Percentiles rank a stretch among this genome's conserved stretches.
These are phyloP conservation scores for Verticillium nonalfalfae DNA, from an alignment of 2,329 filamentous ascomycete genomes.

Conservation along the genomic window DNA sequence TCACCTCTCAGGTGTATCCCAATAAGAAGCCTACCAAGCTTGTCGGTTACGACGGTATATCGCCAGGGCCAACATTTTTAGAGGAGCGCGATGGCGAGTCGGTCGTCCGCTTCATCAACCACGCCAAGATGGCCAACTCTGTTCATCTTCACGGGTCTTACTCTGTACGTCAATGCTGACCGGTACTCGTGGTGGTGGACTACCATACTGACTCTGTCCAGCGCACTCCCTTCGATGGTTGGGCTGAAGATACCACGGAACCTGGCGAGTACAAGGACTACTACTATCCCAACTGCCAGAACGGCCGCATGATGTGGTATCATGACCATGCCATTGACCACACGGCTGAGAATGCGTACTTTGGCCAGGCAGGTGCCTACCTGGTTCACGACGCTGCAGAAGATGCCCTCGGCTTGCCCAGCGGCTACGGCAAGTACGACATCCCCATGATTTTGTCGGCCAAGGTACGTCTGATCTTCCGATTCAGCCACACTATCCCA, in stretches of 20 bases:
- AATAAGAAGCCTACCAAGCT: conserved; percentile 13
- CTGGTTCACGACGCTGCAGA: conserved; percentile 39
- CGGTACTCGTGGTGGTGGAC: background rate
- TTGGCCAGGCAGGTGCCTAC: conserved; percentile 44
- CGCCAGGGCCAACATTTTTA: conserved; percentile 40
- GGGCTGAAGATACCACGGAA: conserved; percentile 40
- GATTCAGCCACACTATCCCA: too few species aligned
- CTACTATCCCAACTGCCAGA: conserved; percentile 47
- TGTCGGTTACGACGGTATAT: conserved; percentile 40
- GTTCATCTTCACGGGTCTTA: conserved; percentile 45
- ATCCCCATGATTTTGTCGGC: conserved; percentile 38
- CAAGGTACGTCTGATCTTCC: background rate
- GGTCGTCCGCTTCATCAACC: conserved; percentile 42
- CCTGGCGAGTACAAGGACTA: conserved; percentile 47
- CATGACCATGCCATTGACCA: conserved; percentile 30
- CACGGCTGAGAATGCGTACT: conserved; percentile 45
- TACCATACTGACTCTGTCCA: conserved; percentile 1
- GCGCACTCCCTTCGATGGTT: conserved; percentile 37
- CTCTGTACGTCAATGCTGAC: conserved; percentile 15
- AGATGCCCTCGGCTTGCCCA: conserved; percentile 34
- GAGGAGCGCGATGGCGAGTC: conserved; percentile 37
- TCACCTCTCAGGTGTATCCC: conserved; percentile 16
- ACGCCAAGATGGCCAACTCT: conserved; percentile 28
- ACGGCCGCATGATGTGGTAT: conserved; percentile 44
- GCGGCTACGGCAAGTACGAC: conserved; percentile 31